Conservation (phyloP, 2,329 filamentous ascomycete species). For the Zymoseptoria tritici region DNA sequence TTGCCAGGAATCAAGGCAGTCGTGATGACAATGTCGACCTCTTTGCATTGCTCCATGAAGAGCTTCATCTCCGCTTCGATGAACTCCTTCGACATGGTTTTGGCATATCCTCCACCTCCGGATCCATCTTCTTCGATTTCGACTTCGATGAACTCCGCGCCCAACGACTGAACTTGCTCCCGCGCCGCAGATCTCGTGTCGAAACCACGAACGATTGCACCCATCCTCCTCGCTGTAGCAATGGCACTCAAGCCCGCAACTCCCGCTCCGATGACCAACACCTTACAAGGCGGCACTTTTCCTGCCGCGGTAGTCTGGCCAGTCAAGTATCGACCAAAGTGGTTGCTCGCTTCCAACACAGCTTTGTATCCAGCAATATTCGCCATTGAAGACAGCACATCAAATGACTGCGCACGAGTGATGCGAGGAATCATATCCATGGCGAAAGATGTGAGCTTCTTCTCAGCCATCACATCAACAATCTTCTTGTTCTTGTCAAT, state of each 20-base stretch:
- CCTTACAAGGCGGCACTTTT: constrained; percentile 83
- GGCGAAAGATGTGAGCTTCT: constrained; percentile 69
- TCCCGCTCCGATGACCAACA: constrained; percentile 82
- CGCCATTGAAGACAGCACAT: constrained; percentile 83
- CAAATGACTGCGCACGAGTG: constrained; percentile 79
- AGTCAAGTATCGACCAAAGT: constrained; percentile 80
- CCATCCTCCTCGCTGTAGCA: constrained; percentile 75
- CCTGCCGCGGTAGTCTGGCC: constrained; percentile 87
- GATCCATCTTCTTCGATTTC: constrained; percentile 77
- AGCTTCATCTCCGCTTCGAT: constrained; percentile 90
- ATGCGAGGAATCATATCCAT: constrained; percentile 93
- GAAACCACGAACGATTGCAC: constrained; percentile 82
- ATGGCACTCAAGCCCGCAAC: constrained; percentile 86
- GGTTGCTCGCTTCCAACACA: constrained; percentile 80
- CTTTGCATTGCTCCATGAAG: constrained; percentile 76
- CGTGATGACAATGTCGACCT: constrained; percentile 88
- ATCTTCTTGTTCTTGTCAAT: constrained; percentile 64
- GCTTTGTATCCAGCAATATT: constrained; percentile 94
- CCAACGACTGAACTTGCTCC: constrained; percentile 84
- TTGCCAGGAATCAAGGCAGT: constrained; percentile 85
- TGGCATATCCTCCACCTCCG: constrained; percentile 79
- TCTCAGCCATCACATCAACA: constrained; percentile 63
- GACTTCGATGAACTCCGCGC: constrained; percentile 84
- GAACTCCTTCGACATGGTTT: constrained; percentile 91
- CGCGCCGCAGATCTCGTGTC: constrained; percentile 82